Evolutionary conservation across 2,329 filamentous ascomycete species (phyloP).

Genomic region (Seiridium unicorne): DNA sequence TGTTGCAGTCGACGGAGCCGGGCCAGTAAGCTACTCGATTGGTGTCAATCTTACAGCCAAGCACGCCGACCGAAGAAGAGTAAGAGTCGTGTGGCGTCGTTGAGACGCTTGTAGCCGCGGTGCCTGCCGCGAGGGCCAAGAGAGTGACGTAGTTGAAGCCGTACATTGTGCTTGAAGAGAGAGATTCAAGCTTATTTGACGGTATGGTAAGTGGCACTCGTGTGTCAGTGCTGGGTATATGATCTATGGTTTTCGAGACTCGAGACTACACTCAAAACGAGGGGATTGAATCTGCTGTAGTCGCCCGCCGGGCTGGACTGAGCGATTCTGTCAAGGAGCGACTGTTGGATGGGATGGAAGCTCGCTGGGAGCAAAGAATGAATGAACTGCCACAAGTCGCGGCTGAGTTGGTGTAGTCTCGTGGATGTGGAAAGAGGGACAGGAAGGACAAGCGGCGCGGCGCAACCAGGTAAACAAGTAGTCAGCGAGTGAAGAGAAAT

Average conservation of each 20-base stretch:
- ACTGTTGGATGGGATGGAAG: neutral
- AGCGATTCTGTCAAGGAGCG: constrained; percentile 1
- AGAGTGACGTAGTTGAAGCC: neutral
- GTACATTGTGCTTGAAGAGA: neutral
- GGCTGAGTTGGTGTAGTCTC: neutral
- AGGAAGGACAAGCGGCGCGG: neutral
- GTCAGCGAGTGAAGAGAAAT: neutral
- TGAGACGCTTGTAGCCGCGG: constrained; percentile 23
- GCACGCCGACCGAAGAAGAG: constrained; percentile 55
- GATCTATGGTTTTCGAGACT: neutral
- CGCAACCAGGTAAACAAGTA: neutral
- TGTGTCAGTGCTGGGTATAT: neutral
- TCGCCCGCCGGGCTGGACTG: constrained; percentile 3
- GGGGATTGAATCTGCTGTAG: neutral
- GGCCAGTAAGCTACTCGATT: constrained; percentile 64
- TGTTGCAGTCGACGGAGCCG: constrained; percentile 47
- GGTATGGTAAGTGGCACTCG: neutral
- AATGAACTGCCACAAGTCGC: constrained; percentile 1
- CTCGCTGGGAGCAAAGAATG: constrained; percentile 1
- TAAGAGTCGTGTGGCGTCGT: constrained; percentile 56
- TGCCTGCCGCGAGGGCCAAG: constrained; percentile 5
- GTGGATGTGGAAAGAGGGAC: neutral
- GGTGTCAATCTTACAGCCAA: constrained; percentile 60
- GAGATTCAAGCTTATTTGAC: neutral
- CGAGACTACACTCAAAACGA: neutral